Evolutionary conservation across 345 rosid genomes (phyloP), one percentile per base, ranked within the genome.

Genomic region (Trapa incisa): DNA sequence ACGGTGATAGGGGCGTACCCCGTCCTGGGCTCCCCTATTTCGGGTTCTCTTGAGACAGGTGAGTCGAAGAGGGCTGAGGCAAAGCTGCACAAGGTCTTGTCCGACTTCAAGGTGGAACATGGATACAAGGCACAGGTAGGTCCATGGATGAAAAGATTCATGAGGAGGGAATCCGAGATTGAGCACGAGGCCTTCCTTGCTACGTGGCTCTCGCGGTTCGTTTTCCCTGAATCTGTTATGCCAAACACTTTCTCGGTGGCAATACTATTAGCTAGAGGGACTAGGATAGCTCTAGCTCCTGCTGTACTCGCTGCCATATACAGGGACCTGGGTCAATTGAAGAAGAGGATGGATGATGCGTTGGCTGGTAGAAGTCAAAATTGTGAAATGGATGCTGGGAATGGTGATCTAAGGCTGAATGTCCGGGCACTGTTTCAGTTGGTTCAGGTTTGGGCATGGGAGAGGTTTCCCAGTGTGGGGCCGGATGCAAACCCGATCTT

Each of bases 141-240:
- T 32, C 1, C 11, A 1, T 76, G 80, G 85, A 66, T 72, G 63
- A 67, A 33, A 61, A 70, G 63, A 47, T 76, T 80, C 70, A 73
- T 69, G 80, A 67, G 67, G 16, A 65, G 72, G 29, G 74, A 48
- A 3, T 70, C 70, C 56, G 64, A 68, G 48, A 54, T 78, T 0
- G 88, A 81, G 67, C 88, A 80, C 64, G 81, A 84, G 65, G 84
- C 88, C 9, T 81, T 84, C 61, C 82, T 84, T 10, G 68, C 70
- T 33, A 32, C 70, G 32, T 81, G 88, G 85, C 38, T 78, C 64
- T 74, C 78, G 41, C 70, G 70, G 73, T 81, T 64, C 64, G 78
- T 74, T 64, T 66, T 78, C 37, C 73, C 74, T 16, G 2, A 50
- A 3, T 16, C 2, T 16, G 41, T 66, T 39, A 12, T 35, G 36